Conservation (phyloP, 805 yeast species). For the Spathaspora hagerdaliae region DNA sequence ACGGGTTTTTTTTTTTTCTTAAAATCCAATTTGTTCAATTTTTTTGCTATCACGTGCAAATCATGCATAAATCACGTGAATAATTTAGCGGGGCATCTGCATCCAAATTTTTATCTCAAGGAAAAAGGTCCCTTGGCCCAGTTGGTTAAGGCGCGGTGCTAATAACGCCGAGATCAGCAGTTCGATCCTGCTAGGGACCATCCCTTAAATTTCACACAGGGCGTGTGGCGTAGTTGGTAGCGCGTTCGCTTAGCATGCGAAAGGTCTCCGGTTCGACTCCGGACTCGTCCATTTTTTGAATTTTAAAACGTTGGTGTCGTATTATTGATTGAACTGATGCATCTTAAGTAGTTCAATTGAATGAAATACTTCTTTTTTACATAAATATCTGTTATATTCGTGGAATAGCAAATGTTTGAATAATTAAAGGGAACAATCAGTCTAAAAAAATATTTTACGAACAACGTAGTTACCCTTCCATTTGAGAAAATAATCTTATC, state of each 20-base stretch:
- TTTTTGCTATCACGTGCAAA: no score
- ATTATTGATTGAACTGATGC: no score
- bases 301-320: no score
- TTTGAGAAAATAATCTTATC: not conserved
- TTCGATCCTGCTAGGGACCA: slow-evolving; percentile 23
- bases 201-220: slow-evolving; percentile 15
- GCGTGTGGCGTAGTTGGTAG: slow-evolving; percentile 50
- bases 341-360: not conserved
- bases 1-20: no score
- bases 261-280: slow-evolving; percentile 41
- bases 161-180: slow-evolving; percentile 70
- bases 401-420: not conserved
- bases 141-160: slow-evolving; percentile 54
- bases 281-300: slow-evolving; percentile 5
- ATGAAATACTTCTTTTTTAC: not conserved
- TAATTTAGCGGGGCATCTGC: no score
- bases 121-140: slow-evolving; percentile 47
- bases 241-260: slow-evolving; percentile 49
- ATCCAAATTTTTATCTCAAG: not conserved
- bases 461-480: not conserved
- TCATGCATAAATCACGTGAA: no score
- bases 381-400: not conserved
- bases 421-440: not conserved
- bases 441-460: not conserved
- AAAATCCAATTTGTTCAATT: no score